Evolutionary conservation across 352 stramenopile species (phyloP).

Genomic region (Pythium sp.): DNA sequence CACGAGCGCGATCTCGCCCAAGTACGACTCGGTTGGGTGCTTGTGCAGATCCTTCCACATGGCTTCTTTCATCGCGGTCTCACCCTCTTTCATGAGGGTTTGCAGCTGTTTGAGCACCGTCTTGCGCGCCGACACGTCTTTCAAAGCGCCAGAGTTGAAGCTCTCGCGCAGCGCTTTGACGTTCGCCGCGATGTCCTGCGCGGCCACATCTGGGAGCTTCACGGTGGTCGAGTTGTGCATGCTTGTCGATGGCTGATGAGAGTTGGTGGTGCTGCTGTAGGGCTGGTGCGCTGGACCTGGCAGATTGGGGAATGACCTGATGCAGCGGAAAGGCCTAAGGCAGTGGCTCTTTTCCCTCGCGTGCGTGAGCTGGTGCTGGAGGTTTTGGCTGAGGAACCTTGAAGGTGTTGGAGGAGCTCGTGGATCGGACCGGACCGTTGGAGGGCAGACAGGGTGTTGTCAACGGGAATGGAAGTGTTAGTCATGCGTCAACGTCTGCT

Average conservation of each 20-base stretch:
- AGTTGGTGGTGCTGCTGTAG: neutral
- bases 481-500: no score
- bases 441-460: neutral
- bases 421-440: neutral
- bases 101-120: constrained; percentile 49
- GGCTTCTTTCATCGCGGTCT: constrained; percentile 41
- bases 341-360: neutral
- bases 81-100: constrained; percentile 47
- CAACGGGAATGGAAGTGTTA: no score
- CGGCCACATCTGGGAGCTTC: constrained; percentile 38
- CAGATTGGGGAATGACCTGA: neutral
- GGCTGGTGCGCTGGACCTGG: neutral
- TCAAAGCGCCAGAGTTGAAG: constrained; percentile 49
- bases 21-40: constrained; percentile 60
- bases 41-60: constrained; percentile 72
- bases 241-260: neutral
- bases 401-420: neutral
- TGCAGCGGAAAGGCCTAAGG: neutral
- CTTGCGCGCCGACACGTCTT: constrained; percentile 36
- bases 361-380: neutral
- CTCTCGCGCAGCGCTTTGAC: constrained; percentile 46
- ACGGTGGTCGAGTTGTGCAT: constrained; percentile 2
- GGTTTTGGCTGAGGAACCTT: neutral
- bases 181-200: constrained; percentile 49
- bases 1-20: constrained; percentile 50